A percentile compares a stretch with the other conserved stretches of the same genome.
Evolutionary conservation across 495 filamentous ascomycete genomes (phyloP).

Genomic region (Neurospora africana): DNA sequence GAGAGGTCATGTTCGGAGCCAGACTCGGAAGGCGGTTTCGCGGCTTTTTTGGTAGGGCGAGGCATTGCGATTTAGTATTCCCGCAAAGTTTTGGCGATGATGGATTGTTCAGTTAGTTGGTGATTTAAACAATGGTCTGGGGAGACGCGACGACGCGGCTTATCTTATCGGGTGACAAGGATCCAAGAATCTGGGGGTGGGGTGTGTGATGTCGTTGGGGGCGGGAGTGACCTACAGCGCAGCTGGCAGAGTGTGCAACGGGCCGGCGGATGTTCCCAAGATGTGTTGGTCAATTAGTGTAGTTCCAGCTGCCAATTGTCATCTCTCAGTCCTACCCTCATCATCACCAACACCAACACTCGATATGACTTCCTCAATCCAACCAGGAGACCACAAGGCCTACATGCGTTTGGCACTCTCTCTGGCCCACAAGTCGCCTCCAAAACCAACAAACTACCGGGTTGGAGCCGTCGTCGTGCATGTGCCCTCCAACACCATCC

Average conservation of each 20-base stretch:
- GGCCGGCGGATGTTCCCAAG: background rate
- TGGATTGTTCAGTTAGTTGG: background rate
- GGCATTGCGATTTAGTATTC: background rate
- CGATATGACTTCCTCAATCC: slow-evolving; percentile 15
- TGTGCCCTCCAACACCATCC: slow-evolving; percentile 45
- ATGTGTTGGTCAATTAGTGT: background rate
- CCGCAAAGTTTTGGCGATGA: too few relatives aligned
- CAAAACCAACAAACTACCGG: slow-evolving; percentile 83
- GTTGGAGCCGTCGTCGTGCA: slow-evolving; percentile 79
- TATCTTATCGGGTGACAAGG: background rate
- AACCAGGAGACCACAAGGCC: slow-evolving; percentile 41
- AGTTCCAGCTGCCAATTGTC: background rate
- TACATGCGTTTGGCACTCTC: slow-evolving; percentile 66
- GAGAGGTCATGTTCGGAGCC: slow-evolving; percentile 16
- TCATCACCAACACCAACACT: background rate
- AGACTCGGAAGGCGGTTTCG: background rate
- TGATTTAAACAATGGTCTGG: background rate
- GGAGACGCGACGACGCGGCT: slow-evolving; percentile 5
- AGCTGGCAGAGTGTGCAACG: background rate
- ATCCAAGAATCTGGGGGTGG: background rate
- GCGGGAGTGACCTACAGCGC: background rate
- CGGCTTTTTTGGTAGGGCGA: background rate
- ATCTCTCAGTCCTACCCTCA: background rate
- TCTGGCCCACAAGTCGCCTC: slow-evolving; percentile 65
- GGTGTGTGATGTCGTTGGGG: background rate